Evolutionary conservation across 169 alveolate species (phyloP), one percentile per base, ranked within the genome.

Genomic region (Cryptosporidium xiaoi): DNA sequence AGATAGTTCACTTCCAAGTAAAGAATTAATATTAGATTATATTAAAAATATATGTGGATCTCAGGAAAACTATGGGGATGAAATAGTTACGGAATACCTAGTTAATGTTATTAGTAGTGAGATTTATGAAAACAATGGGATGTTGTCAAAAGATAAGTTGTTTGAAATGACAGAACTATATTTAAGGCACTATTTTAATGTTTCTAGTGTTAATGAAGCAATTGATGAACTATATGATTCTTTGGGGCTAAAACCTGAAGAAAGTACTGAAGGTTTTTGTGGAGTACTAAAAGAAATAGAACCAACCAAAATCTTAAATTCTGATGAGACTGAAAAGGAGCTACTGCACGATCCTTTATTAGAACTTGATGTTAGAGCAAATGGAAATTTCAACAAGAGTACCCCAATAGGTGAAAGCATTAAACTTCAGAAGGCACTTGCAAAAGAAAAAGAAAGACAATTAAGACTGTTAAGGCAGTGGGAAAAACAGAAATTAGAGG

Each of bases 401-500:
- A 69, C 84, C 13, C 92, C 94, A 18, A 60, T 92, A 50, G 83
- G 92, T 53, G 93, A 92, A 53, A 90, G 92, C 34, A 89, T 51
- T 55, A 82, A 89, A 82, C 83, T 82, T 50, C 92, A 90, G 53
- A 84, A 90, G 83, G 94, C 92, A 50, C 82, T 82, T 18, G 91
- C 91, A 66, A 91, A 92, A 53, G 85, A 92, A 65, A 82, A 82
- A 65, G 94, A 92, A 65, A 90, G 90, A 60, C 96, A 93, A 71
- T 82, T 92, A 60, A 83, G 91, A 46, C 67, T 91, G 66, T 82
- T 93, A 84, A 91, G 65, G 50, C 95, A 94, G 85, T 94, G 96
- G 96, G 95, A 92, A 50, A 94, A 93, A 82, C 91, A 89, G 82
- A 93, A 93, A 82, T 83, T 91, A n/a, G 94, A 93, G 69, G 90